Conservation (phyloP, 345 rosid genomes). For the rapeseed (Brassica napus) region Da-Ae NC_063438.1:825001-825500, state of each 20-base stretch:
- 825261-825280: conserved; percentile 11
- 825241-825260: conserved; percentile 17
- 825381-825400: conserved; percentile 5
- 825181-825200: no score
- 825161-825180: no score
- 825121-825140: background rate
- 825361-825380: background rate
- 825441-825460: conserved; percentile 38
- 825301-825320: conserved; percentile 24
- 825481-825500: conserved; percentile 7
- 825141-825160: no score
- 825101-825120: background rate
- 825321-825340: conserved; percentile 16
- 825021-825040: background rate
- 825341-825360: background rate
- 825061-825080: background rate
- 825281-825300: conserved; percentile 10
- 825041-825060: background rate
- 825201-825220: background rate
- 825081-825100: background rate
- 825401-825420: conserved; percentile 15
- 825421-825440: background rate
- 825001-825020: background rate
- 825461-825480: conserved; percentile 46
- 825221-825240: background rate